phyloP scores from a whole-genome alignment of 2,329 filamentous ascomycete species.

The Ceratocystis alfenasii region DNA sequence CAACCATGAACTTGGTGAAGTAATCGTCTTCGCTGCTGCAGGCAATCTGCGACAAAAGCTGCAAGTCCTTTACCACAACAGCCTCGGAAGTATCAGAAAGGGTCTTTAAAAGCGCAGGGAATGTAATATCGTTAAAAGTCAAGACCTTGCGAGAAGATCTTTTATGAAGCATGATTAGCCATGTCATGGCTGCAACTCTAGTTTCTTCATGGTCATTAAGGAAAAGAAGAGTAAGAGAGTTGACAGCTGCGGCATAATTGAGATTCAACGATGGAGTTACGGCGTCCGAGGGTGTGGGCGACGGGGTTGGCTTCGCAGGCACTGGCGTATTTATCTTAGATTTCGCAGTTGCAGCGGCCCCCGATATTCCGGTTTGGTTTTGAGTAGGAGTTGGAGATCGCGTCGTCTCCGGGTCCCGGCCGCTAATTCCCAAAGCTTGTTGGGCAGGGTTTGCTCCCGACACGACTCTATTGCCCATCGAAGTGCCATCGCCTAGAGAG shows the following conservation, averaged over 20 bases:
- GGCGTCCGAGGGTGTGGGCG: constrained; percentile 19
- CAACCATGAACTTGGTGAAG: constrained; percentile 97
- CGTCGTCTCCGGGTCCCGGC: constrained; percentile 10
- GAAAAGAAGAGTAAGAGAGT: constrained; percentile 82
- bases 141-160: constrained; percentile 89
- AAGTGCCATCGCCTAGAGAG: constrained; percentile 41
- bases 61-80: constrained; percentile 87
- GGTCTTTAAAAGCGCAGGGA: constrained; percentile 89
- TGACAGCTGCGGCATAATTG: constrained; percentile 93
- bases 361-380: not conserved
- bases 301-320: constrained; percentile 25
- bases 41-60: constrained; percentile 90
- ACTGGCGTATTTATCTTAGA: not conserved
- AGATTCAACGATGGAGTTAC: constrained; percentile 42
- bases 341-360: not conserved
- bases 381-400: constrained; percentile 19
- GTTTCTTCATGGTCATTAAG: constrained; percentile 95
- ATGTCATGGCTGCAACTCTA: constrained; percentile 81
- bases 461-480: not conserved
- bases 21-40: constrained; percentile 94
- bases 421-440: not conserved
- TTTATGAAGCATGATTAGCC: constrained; percentile 94
- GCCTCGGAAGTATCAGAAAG: constrained; percentile 90
- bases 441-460: not conserved
- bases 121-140: constrained; percentile 93